These are phyloP conservation scores for Wickerhamiella galacta DNA, from an alignment of 805 yeast genomes.

Conservation along the genomic window DNA sequence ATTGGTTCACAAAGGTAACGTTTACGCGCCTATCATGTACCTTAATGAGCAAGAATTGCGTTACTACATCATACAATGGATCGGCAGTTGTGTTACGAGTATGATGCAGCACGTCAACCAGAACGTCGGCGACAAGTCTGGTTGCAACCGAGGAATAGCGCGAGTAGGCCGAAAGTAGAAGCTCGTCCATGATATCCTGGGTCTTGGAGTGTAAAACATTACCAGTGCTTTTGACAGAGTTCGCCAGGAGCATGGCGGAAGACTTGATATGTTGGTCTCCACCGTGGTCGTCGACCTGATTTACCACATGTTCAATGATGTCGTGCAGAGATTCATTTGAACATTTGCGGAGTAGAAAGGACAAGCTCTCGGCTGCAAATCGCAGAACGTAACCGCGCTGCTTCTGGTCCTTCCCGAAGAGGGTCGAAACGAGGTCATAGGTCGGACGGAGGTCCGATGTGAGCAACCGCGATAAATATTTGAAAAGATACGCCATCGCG, in stretches of 20 bases:
- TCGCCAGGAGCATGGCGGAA: slow-evolving; percentile 45
- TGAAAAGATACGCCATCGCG: slow-evolving; percentile 73
- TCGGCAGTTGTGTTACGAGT: slow-evolving; percentile 18
- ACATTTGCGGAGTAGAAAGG: slow-evolving; percentile 64
- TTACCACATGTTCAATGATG: slow-evolving; percentile 30
- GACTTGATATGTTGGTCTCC: slow-evolving; percentile 39
- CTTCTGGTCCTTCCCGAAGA: slow-evolving; percentile 38
- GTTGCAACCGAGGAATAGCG: neutral
- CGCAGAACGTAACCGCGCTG: slow-evolving; percentile 36
- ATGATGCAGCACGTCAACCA: slow-evolving; percentile 21
- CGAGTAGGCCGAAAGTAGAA: slow-evolving; percentile 8
- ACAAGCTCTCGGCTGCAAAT: slow-evolving; percentile 80
- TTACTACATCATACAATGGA: slow-evolving; percentile 13
- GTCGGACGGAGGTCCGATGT: slow-evolving; percentile 53
- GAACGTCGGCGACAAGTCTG: slow-evolving; percentile 10
- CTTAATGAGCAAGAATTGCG: neutral
- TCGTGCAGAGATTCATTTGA: slow-evolving; percentile 29
- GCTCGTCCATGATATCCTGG: slow-evolving; percentile 26
- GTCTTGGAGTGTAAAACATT: slow-evolving; percentile 65
- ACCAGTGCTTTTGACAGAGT: slow-evolving; percentile 55
- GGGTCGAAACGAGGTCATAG: slow-evolving; percentile 43
- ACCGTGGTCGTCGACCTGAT: slow-evolving; percentile 20
- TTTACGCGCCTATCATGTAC: no score
- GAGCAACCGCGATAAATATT: slow-evolving; percentile 55
- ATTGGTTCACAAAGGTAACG: slow-evolving; percentile 4